Evolutionary conservation across 176 grass and related monocot genomes (phyloP).

Genomic region (Oryza longistaminata): DNA sequence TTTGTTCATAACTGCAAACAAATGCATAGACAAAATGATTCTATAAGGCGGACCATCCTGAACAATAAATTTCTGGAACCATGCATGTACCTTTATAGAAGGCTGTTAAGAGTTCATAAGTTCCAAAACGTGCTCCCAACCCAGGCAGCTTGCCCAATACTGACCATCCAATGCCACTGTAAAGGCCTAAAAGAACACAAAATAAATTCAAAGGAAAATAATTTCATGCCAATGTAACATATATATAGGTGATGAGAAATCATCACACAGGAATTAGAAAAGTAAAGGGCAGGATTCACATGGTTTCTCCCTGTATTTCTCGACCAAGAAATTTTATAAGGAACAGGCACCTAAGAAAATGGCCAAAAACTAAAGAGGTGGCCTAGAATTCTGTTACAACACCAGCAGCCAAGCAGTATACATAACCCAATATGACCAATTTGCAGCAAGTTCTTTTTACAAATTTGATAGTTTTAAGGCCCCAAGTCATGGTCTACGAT

Average conservation of each 20-base stretch:
- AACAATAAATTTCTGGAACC: background rate
- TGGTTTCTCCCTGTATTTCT: background rate
- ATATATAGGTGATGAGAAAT: conserved; percentile 11
- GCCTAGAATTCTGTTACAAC: background rate
- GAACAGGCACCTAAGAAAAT: background rate
- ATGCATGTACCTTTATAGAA: conserved; percentile 80
- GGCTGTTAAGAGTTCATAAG: conserved; percentile 86
- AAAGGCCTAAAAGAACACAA: conserved; percentile 55
- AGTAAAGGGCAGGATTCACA: background rate
- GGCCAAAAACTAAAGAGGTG: background rate
- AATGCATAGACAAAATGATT: conserved; percentile 11
- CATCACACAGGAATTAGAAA: conserved; percentile 24
- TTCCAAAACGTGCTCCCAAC: conserved; percentile 83
- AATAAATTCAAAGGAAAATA: conserved; percentile 14
- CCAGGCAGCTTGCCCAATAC: conserved; percentile 61
- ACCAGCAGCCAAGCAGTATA: background rate
- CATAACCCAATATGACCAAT: background rate
- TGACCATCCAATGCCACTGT: conserved; percentile 87
- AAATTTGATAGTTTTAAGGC: too few relatives aligned
- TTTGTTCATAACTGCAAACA: background rate
- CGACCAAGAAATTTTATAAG: conserved; percentile 16
- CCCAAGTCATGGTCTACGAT: too few relatives aligned
- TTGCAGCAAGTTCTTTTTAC: background rate
- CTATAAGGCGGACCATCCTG: background rate
- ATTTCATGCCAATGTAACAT: conserved; percentile 28